Evolutionary conservation across 208 protist genomes (phyloP).

Genomic region (Leishmania braziliensis): DNA sequence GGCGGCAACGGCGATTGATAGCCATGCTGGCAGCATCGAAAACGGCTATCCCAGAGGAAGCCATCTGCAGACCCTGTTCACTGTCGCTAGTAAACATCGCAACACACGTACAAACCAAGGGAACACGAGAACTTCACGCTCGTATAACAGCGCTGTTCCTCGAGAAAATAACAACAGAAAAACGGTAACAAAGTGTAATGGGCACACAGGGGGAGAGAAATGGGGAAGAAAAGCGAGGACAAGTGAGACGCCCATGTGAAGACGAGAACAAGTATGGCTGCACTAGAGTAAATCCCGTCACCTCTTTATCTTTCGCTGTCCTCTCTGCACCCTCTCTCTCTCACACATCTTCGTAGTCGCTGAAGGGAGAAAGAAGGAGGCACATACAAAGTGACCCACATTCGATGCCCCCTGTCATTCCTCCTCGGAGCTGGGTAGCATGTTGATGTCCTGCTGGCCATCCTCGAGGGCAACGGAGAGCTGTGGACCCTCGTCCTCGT

Average conservation of each 20-base stretch:
- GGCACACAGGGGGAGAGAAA: background rate
- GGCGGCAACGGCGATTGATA: background rate
- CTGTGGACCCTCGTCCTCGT: conserved; percentile 81
- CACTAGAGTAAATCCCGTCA: background rate
- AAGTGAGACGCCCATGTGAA: background rate
- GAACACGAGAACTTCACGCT: background rate
- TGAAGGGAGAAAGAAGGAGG: background rate
- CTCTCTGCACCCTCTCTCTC: background rate
- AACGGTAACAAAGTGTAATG: background rate
- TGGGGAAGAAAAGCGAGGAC: background rate
- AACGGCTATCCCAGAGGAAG: background rate
- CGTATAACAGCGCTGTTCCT: background rate
- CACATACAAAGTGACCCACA: background rate
- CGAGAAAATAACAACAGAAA: background rate
- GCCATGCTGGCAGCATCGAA: background rate
- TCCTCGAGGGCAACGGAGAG: conserved; percentile 70
- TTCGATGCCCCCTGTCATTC: background rate
- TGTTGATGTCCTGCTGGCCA: conserved; percentile 15
- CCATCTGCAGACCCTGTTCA: background rate
- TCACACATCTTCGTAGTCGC: background rate
- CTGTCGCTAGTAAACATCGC: background rate
- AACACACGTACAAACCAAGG: background rate
- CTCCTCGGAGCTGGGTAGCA: conserved; percentile 20
- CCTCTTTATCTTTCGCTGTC: background rate
- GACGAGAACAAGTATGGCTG: background rate